These are phyloP conservation scores for Ballota nigra DNA, from an alignment of 257 asterid genomes.

Conservation along the genomic window DNA sequence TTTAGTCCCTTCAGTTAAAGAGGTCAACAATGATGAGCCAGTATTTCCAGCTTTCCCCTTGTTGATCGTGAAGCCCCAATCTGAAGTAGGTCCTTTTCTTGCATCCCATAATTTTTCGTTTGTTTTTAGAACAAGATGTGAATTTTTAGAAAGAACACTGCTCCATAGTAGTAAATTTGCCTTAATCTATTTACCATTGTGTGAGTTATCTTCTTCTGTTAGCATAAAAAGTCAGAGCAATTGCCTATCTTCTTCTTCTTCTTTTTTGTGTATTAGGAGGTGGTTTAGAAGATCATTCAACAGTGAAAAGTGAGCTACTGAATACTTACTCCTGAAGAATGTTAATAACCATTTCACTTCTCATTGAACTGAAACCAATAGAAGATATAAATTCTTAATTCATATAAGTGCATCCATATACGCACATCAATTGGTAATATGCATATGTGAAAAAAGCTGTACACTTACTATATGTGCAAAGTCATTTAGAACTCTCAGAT, in stretches of 20 bases:
- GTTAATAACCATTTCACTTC: background rate
- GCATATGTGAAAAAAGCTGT: background rate
- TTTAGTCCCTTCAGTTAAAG: conserved; percentile 89
- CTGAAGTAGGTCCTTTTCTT: conserved; percentile 47
- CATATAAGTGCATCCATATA: background rate
- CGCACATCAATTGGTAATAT: background rate
- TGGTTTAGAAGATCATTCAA: background rate
- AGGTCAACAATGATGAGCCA: conserved; percentile 94
- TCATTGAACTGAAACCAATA: conserved; percentile 1
- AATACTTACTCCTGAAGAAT: background rate
- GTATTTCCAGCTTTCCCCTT: conserved; percentile 75
- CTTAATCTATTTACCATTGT: background rate
- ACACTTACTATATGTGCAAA: background rate
- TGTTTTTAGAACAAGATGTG: conserved; percentile 17
- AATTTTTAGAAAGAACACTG: conserved; percentile 11
- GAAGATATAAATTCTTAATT: background rate
- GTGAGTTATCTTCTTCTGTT: background rate
- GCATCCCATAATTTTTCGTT: background rate
- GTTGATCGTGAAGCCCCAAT: conserved; percentile 55
- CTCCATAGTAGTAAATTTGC: background rate
- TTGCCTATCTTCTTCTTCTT: background rate
- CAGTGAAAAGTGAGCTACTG: conserved; percentile 6
- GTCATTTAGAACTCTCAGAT: background rate
- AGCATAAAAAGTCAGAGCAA: background rate
- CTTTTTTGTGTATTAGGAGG: background rate